Conservation (phyloP, 1,284 basidiomycete species). For the Puccinia polysora region DNA sequence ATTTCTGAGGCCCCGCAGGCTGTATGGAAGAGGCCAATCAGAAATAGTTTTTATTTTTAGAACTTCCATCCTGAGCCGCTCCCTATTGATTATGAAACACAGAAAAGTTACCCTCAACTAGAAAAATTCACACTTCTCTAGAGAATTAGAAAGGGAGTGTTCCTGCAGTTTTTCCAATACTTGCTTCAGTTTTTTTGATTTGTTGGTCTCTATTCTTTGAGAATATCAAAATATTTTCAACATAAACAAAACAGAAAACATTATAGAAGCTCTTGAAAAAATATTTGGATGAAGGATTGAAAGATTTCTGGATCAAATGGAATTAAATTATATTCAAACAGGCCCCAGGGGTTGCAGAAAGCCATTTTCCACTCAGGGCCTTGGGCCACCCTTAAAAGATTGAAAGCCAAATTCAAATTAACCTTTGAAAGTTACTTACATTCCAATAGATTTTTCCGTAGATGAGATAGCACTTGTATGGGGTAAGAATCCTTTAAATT, state of each 20-base stretch:
- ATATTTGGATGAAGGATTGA: slow-evolving; percentile 21
- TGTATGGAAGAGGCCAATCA: no score
- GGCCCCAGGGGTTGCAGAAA: slow-evolving; percentile 19
- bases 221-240: slow-evolving; percentile 34
- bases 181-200: not conserved
- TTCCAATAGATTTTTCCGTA: not conserved
- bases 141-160: not conserved
- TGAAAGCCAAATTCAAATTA: slow-evolving; percentile 51
- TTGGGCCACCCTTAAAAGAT: slow-evolving; percentile 49
- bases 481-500: no score
- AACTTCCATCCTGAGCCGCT: not conserved
- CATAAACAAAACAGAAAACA: slow-evolving; percentile 34
- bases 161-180: not conserved
- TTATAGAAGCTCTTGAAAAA: slow-evolving; percentile 9
- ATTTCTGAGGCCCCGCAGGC: no score
- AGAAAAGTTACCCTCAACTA: not conserved
- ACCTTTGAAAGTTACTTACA: slow-evolving; percentile 47
- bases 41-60: no score
- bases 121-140: not conserved
- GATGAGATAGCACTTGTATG: not conserved
- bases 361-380: slow-evolving; percentile 26
- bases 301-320: slow-evolving; percentile 30
- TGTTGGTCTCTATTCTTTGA: slow-evolving; percentile 3
- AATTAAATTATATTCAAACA: slow-evolving; percentile 21
- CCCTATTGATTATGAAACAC: not conserved